A percentile compares a stretch with the other conserved stretches of the same genome.
Evolutionary conservation across 257 asterid species (phyloP).

Genomic region (Craterostigma plantagineum): DNA sequence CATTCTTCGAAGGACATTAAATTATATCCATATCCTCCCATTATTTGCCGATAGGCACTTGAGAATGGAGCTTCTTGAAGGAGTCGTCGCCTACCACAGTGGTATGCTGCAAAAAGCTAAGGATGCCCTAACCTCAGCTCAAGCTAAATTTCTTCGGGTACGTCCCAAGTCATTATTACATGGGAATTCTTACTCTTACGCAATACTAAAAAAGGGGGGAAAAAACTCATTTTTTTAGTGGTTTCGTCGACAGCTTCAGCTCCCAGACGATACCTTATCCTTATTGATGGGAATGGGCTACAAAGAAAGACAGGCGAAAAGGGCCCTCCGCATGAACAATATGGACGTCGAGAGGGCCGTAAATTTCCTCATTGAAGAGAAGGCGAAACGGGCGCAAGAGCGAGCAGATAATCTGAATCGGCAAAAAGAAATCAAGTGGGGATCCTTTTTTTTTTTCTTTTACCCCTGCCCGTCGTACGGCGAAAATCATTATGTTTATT

Average conservation of each 20-base stretch:
- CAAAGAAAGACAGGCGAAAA: slow-evolving; percentile 55
- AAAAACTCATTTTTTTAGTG: no score
- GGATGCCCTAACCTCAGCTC: slow-evolving; percentile 51
- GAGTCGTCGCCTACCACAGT: slow-evolving; percentile 68
- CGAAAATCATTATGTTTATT: slow-evolving; percentile 6
- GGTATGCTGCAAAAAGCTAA: slow-evolving; percentile 55
- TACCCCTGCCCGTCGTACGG: not conserved
- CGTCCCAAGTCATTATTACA: not conserved
- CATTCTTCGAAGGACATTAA: slow-evolving; percentile 7
- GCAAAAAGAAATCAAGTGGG: slow-evolving; percentile 46
- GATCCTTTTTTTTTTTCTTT: slow-evolving; percentile 4
- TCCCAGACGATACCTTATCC: slow-evolving; percentile 67
- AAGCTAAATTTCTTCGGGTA: slow-evolving; percentile 51
- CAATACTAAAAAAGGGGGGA: no score
- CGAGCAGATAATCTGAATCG: slow-evolving; percentile 40
- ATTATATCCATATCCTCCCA: slow-evolving; percentile 4
- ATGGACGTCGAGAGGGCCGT: slow-evolving; percentile 62
- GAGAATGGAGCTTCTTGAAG: slow-evolving; percentile 87
- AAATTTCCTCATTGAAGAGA: slow-evolving; percentile 73
- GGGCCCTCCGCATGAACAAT: slow-evolving; percentile 85
- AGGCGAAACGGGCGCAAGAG: slow-evolving; percentile 27
- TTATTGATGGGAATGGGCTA: slow-evolving; percentile 73
- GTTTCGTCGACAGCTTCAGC: slow-evolving; percentile 45
- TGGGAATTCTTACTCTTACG: no score
- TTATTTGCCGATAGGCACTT: slow-evolving; percentile 36